These are phyloP conservation scores for Penicillium soppii DNA, from an alignment of 495 filamentous ascomycete genomes.

Conservation along the genomic window DNA sequence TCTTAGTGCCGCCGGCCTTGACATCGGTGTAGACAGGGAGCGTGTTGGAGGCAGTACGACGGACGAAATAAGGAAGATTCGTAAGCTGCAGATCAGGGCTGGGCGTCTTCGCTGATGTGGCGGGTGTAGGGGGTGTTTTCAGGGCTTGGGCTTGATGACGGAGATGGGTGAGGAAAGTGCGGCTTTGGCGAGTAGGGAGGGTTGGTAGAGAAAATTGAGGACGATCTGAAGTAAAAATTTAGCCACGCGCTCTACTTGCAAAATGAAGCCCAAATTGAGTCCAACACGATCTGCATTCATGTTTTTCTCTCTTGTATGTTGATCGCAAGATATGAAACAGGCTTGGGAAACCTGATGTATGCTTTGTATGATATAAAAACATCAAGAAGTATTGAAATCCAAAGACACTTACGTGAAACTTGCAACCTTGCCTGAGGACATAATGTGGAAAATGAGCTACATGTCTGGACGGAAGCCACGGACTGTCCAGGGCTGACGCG, in stretches of 20 bases:
- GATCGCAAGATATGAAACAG: too few relatives aligned
- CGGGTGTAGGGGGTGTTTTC: slow-evolving; percentile 28
- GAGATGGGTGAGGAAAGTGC: slow-evolving; percentile 44
- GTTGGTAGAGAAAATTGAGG: slow-evolving; percentile 20
- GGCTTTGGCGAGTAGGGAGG: slow-evolving; percentile 30
- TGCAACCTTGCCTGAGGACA: slow-evolving; percentile 27
- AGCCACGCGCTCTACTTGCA: not conserved
- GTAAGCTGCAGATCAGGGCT: slow-evolving; percentile 31
- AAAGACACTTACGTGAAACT: slow-evolving; percentile 31
- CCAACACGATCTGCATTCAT: not conserved
- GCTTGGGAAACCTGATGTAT: too few relatives aligned
- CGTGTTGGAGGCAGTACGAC: slow-evolving; percentile 67
- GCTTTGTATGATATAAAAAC: not conserved
- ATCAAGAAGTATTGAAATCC: not conserved
- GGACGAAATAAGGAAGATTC: slow-evolving; percentile 68
- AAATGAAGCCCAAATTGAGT: not conserved
- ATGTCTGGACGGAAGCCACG: slow-evolving; percentile 35
- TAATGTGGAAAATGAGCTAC: slow-evolving; percentile 35
- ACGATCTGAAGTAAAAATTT: slow-evolving; percentile 17
- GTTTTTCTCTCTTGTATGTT: not conserved
- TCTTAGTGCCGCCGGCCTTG: slow-evolving; percentile 76
- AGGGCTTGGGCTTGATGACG: slow-evolving; percentile 39
- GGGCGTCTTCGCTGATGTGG: slow-evolving; percentile 16
- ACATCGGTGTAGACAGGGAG: slow-evolving; percentile 74
- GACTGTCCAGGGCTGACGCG: slow-evolving; percentile 25